phyloP scores from a whole-genome alignment of 345 rosid species.

The Theobroma cacao region DNA sequence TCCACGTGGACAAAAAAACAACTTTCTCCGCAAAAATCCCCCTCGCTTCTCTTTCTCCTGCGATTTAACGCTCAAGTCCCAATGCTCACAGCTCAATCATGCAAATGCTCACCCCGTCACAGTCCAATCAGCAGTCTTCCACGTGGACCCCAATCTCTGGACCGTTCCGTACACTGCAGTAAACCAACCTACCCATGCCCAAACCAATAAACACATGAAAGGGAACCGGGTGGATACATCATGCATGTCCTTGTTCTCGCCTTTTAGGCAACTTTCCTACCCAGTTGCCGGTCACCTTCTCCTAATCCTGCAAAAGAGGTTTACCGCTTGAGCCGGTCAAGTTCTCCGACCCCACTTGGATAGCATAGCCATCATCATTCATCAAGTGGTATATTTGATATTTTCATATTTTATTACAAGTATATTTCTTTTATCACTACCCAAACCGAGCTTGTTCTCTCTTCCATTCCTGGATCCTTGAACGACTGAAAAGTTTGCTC shows the following conservation, averaged over 20 bases:
- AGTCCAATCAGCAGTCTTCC: not conserved
- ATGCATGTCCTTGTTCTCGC: not conserved
- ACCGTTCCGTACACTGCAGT: not conserved
- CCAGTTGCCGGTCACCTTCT: not conserved
- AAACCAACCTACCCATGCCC: not conserved
- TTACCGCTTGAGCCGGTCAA: not conserved
- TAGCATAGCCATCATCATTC: not conserved
- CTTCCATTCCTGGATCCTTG: not conserved
- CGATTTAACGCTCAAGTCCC: not conserved
- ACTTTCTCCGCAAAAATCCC: conserved; percentile 3
- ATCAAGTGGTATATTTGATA: not conserved
- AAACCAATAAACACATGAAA: no score
- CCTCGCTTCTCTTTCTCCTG: not conserved
- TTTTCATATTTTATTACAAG: not conserved
- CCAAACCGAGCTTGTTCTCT: not conserved
- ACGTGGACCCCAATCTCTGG: conserved; percentile 1
- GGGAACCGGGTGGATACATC: not conserved
- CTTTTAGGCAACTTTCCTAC: not conserved
- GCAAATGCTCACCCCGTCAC: not conserved
- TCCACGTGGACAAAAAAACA: not conserved
- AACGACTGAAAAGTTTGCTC: not conserved
- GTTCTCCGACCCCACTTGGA: not conserved
- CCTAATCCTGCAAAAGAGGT: not conserved
- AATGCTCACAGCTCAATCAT: not conserved
- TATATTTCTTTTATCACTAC: not conserved